Percentiles rank a stretch among this genome's conserved stretches.
phyloP scores from a whole-genome alignment of 139 green algal genomes.

The Mesostigma viride region DNA sequence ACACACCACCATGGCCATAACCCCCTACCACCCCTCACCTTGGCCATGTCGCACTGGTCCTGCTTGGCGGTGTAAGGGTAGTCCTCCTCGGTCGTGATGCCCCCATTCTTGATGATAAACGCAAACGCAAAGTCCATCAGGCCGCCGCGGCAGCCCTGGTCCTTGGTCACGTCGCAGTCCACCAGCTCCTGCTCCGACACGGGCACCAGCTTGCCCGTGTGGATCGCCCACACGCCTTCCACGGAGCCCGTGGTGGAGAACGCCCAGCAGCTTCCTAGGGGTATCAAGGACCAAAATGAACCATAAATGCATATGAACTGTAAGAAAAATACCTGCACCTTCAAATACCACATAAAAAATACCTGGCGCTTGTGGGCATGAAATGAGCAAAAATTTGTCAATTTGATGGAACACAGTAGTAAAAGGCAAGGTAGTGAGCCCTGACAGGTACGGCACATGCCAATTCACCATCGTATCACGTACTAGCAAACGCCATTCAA shows the following conservation, averaged over 20 bases:
- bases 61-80: constrained; percentile 66
- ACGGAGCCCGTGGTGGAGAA: constrained; percentile 84
- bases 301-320: no score
- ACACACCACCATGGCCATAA: no score
- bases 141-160: constrained; percentile 73
- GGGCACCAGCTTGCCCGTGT: constrained; percentile 63
- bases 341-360: no score
- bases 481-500: no score
- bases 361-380: not conserved
- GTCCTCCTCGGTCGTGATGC: constrained; percentile 85
- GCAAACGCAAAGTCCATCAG: constrained; percentile 93
- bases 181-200: constrained; percentile 90
- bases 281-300: no score
- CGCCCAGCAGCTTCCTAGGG: constrained; percentile 90
- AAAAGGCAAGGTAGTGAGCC: no score
- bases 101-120: constrained; percentile 80
- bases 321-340: no score
- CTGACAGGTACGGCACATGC: no score
- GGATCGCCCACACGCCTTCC: constrained; percentile 84
- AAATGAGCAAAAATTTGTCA: no score
- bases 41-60: constrained; percentile 44
- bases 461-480: no score
- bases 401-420: no score
- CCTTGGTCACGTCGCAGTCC: constrained; percentile 53
- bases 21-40: no score